A percentile compares a stretch with the other conserved stretches of the same genome.
Conservation (phyloP, 2,329 filamentous ascomycete species). For the Xylariaceae sp. region DNA sequence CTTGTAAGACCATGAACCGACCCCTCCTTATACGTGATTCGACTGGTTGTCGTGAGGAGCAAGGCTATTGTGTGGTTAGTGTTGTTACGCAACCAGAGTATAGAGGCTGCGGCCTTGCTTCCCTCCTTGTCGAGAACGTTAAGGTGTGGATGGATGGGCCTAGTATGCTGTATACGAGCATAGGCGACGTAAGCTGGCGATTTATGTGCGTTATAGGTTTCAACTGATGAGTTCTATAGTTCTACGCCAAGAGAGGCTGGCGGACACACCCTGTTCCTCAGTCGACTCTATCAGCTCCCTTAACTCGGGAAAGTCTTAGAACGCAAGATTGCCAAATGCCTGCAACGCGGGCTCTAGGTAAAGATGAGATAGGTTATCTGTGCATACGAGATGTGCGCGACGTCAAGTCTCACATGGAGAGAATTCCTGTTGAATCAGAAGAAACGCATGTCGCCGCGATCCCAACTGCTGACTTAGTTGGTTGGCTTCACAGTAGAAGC, state of each 20-base stretch:
- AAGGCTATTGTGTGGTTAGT: constrained; percentile 15
- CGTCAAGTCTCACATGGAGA: not conserved
- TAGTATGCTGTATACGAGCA: constrained; percentile 16
- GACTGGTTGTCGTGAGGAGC: constrained; percentile 1
- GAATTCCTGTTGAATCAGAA: not conserved
- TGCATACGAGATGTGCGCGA: constrained; percentile 1
- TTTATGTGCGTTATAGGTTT: not conserved
- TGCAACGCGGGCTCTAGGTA: not conserved
- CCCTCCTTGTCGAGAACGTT: constrained; percentile 10
- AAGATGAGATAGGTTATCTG: not conserved
- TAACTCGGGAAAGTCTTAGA: no score
- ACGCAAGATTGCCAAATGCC: not conserved
- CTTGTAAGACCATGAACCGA: constrained; percentile 16
- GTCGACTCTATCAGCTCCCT: not conserved
- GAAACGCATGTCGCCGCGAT: constrained; percentile 9
- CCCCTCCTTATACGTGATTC: constrained; percentile 11
- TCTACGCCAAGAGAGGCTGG: not conserved
- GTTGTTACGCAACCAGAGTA: constrained; percentile 12
- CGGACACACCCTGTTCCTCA: not conserved
- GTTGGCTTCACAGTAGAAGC: constrained; percentile 11
- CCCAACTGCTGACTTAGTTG: constrained; percentile 12
- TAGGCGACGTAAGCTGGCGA: constrained; percentile 8
- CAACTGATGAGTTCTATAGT: not conserved
- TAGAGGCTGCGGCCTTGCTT: constrained; percentile 12
- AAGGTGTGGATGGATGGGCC: constrained; percentile 17